Percentiles rank a stretch among this genome's conserved stretches.
phyloP scores from a whole-genome alignment of 2,329 filamentous ascomycete species.

The Thermothelomyces thermophilus region DNA sequence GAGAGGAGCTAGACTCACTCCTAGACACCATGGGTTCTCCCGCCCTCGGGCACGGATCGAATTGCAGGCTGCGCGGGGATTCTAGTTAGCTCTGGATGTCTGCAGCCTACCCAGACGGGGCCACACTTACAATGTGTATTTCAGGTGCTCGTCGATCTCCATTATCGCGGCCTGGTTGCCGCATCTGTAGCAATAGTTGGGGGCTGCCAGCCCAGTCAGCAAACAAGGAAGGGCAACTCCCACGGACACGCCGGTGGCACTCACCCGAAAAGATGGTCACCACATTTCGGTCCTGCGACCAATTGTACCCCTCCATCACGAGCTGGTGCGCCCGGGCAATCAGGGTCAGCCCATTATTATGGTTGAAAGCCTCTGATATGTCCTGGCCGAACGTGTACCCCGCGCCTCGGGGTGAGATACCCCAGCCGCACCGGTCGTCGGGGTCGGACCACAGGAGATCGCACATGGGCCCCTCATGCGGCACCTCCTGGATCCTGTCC shows the following conservation, averaged over 20 bases:
- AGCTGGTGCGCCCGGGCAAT: slow-evolving; percentile 96
- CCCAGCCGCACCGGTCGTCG: slow-evolving; percentile 93
- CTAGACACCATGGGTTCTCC: slow-evolving; percentile 98
- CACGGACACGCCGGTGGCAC: slow-evolving; percentile 21
- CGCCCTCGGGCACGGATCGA: slow-evolving; percentile 93
- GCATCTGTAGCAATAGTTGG: slow-evolving; percentile 97
- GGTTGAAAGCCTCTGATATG: slow-evolving; percentile 97
- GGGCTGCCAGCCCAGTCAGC: slow-evolving; percentile 46
- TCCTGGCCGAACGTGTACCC: slow-evolving; percentile 96
- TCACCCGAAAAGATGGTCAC: slow-evolving; percentile 96
- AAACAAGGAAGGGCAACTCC: neutral
- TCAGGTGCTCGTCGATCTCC: slow-evolving; percentile 98
- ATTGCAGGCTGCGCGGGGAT: slow-evolving; percentile 72
- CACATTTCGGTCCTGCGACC: slow-evolving; percentile 96
- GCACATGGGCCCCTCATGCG: slow-evolving; percentile 97
- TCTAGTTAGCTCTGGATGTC: slow-evolving; percentile 6
- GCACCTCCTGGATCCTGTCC: slow-evolving; percentile 96
- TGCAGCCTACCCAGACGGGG: too few relatives aligned
- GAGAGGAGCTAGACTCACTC: slow-evolving; percentile 44
- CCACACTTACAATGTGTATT: slow-evolving; percentile 93
- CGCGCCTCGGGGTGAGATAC: slow-evolving; percentile 87
- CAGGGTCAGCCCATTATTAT: slow-evolving; percentile 94
- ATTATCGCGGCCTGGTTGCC: slow-evolving; percentile 99
- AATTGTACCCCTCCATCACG: slow-evolving; percentile 99
- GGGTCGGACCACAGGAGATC: slow-evolving; percentile 97